Evolutionary conservation across 371 early-diverging fungal genomes (phyloP).

Genomic region (Mortierella sp.): DNA sequence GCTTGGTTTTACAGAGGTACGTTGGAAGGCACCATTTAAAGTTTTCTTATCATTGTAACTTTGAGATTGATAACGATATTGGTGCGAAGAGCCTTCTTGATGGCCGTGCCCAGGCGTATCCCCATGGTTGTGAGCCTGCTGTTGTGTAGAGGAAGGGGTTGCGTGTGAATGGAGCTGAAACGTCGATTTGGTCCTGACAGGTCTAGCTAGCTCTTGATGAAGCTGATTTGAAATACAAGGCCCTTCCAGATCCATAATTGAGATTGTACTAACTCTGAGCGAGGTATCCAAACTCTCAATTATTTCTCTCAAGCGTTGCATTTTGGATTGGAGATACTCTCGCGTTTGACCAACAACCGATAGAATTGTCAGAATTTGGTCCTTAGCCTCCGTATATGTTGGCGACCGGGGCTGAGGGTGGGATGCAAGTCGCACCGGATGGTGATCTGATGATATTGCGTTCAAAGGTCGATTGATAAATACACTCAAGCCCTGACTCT

Average conservation of each 20-base stretch:
- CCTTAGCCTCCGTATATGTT: slow-evolving; percentile 16
- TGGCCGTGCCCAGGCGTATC: neutral
- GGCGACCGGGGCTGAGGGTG: slow-evolving; percentile 40
- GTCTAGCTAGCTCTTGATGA: slow-evolving; percentile 28
- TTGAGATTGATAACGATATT: neutral
- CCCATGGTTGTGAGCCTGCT: neutral
- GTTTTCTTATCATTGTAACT: neutral
- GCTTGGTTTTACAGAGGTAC: neutral
- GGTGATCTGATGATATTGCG: slow-evolving; percentile 30
- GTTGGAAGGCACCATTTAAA: neutral
- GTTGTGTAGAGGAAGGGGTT: neutral
- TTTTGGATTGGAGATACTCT: slow-evolving; percentile 20
- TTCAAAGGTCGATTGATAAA: slow-evolving; percentile 58
- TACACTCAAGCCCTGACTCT: slow-evolving; percentile 45
- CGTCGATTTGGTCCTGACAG: slow-evolving; percentile 12
- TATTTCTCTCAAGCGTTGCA: slow-evolving; percentile 26
- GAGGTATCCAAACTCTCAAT: slow-evolving; percentile 21
- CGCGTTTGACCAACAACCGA: slow-evolving; percentile 4
- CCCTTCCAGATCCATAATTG: slow-evolving; percentile 36
- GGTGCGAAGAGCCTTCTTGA: neutral
- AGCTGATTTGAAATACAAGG: slow-evolving; percentile 15
- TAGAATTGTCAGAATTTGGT: slow-evolving; percentile 8
- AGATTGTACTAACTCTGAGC: slow-evolving; percentile 10
- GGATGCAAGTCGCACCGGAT: slow-evolving; percentile 49
- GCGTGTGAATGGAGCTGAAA: neutral